Evolutionary conservation across 1,139 yeast genomes (phyloP), one percentile per base, ranked within the genome.

Genomic region (Kluyveromyces sp.): DNA sequence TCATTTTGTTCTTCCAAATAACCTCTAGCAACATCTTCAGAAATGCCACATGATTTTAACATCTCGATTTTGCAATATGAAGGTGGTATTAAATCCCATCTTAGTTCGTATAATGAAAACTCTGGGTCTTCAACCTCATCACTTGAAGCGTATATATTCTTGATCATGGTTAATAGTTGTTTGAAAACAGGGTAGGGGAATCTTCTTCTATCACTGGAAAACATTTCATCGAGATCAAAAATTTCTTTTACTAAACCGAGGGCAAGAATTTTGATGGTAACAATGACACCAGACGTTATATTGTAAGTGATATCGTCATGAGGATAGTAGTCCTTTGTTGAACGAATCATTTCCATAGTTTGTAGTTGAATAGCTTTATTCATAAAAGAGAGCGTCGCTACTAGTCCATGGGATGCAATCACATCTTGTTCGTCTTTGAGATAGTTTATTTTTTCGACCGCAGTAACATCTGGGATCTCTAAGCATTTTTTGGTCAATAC

Each of bases 31-130:
- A 52, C 50, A 21, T 55, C 60, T 28, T 51, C 55, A 25, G 53
- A 42, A 4, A 58, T 47, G 5, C 63, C 65, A 37, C 57, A 51
- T 10, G 51, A 42, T 21, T 42, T 47, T 32, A 62, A 46, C 32
- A 61, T 42, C 10, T 54, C 51, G 1, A 55, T 48, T 39, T 56
- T 61, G 37, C 54, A 49, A 33, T 47, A 45, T 8, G 61, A 56
- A n/a, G 56, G 60, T 44, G 57, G 58, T 28, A 59, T 52, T 27
- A 57, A 43, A 39, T 61, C 61, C 67, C 78, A 71, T 21, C 69
- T 63, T 32, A 81, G 66, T 5, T 78, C 76, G 43, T 72, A 70
- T 40, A 74, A 48, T 42, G 66, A 53, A 35, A 74, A 69, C 42
- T 64, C 69, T 62, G 53, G 46, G 35, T 41, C 39, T 60, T 54